Evolutionary conservation across 208 protist species (phyloP), one percentile per base, ranked within the genome.

Genomic region (Novymonas esmeraldas): DNA sequence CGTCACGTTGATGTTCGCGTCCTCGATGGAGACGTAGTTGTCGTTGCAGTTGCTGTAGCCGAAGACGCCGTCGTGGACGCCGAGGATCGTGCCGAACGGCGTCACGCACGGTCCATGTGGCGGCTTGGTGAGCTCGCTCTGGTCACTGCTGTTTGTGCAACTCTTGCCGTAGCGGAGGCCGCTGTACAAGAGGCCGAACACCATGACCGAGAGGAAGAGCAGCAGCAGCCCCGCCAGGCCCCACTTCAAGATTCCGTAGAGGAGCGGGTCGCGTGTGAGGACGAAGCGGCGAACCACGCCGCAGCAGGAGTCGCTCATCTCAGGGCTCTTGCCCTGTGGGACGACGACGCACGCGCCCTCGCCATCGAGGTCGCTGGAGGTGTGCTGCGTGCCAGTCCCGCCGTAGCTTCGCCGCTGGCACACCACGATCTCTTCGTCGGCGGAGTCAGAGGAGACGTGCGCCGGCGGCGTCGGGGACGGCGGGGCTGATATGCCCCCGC

Each of bases 21-120:
- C 36, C 5, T 64, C 6, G 26, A 62, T 52, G 18, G 76, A 81
- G 26, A 76, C 70, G 68, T 66, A 89, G 13, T 62, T 73, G 18
- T 69, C 56, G 60, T 88, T 81, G 71, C 85, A 94, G 76, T 91
- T 94, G 61, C 84, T 87, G 64, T 82, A 91, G n/a, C 73, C 76
- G 31, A 77, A 71, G 11, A 89, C 76, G 62, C 74, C 77, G 22
- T 84, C 64, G 51, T 77, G 62, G n/a, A 51, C 50, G 44, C 88
- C 88, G 11, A 90, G 55, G 60, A 91, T 82, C 34, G 70, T 45
- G 22, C 82, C 84, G 24, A 91, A 90, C 2, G 67, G 58, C 28
- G 49, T 76, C 31, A 22, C 51, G 63, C 78, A 78, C 24, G 6
- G 9, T 1, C 20, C 34, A 0, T 11, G 22, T 50, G 41, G 36